phyloP scores from a whole-genome alignment of 2,329 filamentous ascomycete genomes.

The Ophiostoma perfectum region DNA sequence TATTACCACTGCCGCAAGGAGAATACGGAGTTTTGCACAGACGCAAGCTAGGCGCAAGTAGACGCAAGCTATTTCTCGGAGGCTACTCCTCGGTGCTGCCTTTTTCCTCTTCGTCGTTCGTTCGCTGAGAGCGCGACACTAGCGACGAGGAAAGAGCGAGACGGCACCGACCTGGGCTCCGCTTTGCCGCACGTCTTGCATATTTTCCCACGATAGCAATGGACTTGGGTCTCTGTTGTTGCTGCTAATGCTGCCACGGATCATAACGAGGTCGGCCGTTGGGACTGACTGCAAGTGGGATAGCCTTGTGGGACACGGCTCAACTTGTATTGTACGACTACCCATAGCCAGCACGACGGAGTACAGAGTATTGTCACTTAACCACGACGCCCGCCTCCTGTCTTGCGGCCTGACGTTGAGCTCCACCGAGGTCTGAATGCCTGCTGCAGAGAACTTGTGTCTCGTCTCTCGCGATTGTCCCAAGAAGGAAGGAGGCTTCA shows the following conservation, averaged over 20 bases:
- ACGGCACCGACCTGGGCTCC: slow-evolving; percentile 1
- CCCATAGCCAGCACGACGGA: not conserved
- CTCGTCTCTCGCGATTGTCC: slow-evolving; percentile 5
- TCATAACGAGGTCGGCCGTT: not conserved
- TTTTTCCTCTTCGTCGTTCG: slow-evolving; percentile 7
- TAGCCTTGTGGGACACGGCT: not conserved
- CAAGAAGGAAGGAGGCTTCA: slow-evolving; percentile 5
- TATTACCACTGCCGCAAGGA: not conserved
- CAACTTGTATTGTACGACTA: too few relatives aligned
- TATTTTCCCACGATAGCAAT: not conserved
- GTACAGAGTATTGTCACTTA: not conserved
- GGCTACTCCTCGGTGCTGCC: not conserved
- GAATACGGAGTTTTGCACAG: slow-evolving; percentile 18
- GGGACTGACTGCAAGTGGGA: not conserved
- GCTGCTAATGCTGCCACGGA: not conserved
- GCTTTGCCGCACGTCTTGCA: not conserved
- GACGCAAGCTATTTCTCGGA: not conserved
- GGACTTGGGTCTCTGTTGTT: not conserved
- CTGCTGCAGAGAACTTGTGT: not conserved
- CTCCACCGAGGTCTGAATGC: not conserved
- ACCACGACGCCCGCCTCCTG: not conserved
- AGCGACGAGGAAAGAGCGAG: not conserved
- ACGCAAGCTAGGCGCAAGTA: slow-evolving; percentile 12
- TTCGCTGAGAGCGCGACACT: not conserved
- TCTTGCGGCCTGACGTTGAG: not conserved